A percentile compares a stretch with the other conserved stretches of the same genome.
Evolutionary conservation across 768 basidiomycete genomes (phyloP).

Genomic region (Fistulinella prunicolor): DNA sequence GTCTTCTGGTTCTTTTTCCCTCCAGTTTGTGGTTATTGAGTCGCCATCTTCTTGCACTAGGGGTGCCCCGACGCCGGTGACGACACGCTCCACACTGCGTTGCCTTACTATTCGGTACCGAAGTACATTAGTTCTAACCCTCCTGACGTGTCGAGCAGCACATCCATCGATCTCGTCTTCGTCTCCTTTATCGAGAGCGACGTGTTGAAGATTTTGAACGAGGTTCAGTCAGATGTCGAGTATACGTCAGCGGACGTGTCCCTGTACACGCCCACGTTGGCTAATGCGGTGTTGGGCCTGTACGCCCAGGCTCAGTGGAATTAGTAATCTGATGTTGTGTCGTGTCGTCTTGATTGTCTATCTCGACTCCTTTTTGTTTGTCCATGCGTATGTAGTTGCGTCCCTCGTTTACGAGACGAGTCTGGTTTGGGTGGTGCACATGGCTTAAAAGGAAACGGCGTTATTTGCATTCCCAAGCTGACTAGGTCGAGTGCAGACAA

Average conservation of each 20-base stretch:
- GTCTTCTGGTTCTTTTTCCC: constrained; percentile 17
- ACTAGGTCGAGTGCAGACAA: no score
- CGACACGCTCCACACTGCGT: constrained; percentile 61
- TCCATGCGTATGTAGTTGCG: no score
- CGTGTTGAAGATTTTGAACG: constrained; percentile 55
- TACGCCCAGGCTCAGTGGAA: constrained; percentile 39
- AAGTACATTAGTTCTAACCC: constrained; percentile 57
- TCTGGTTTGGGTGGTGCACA: no score
- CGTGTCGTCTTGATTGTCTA: no score
- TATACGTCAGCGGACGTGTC: constrained; percentile 53
- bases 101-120: constrained; percentile 53
- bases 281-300: constrained; percentile 36
- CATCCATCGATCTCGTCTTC: constrained; percentile 72
- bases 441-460: no score
- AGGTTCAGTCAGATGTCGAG: constrained; percentile 44
- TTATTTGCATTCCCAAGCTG: no score
- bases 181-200: constrained; percentile 61
- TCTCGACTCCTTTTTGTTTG: no score
- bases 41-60: constrained; percentile 29
- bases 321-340: no score
- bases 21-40: background rate
- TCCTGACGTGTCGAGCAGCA: constrained; percentile 47
- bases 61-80: constrained; percentile 74
- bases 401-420: no score
- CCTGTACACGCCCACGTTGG: constrained; percentile 47